Conservation (phyloP, 1,139 yeast genomes). For the Yamadazyma sp. region DNA sequence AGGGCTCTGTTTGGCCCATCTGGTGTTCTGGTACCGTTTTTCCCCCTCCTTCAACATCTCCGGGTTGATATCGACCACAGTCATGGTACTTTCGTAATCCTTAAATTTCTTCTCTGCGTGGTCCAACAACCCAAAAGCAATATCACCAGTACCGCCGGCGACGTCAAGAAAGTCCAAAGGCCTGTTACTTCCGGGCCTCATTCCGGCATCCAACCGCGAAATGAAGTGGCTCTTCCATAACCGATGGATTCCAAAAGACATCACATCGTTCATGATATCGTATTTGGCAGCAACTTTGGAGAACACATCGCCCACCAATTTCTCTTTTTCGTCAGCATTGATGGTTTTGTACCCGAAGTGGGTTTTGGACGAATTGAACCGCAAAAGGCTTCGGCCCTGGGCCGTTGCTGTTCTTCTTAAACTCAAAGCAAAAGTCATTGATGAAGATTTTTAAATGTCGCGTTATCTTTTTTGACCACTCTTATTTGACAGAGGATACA, state of each 20-base stretch:
- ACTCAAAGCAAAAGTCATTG: background rate
- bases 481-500: background rate
- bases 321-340: conserved; percentile 77
- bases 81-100: conserved; percentile 78
- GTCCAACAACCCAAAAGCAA: conserved; percentile 91
- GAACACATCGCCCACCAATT: conserved; percentile 84
- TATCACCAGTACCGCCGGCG: conserved; percentile 99
- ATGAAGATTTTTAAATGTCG: background rate
- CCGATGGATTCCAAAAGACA: conserved; percentile 94
- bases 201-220: conserved; percentile 86
- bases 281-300: conserved; percentile 93
- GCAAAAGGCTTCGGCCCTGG: conserved; percentile 18
- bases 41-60: conserved; percentile 96
- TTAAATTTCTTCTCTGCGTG: conserved; percentile 81
- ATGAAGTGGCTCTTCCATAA: conserved; percentile 94
- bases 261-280: conserved; percentile 96
- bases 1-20: conserved; percentile 50
- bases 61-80: conserved; percentile 90
- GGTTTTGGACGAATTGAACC: conserved; percentile 4
- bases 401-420: conserved; percentile 56
- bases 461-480: background rate
- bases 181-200: conserved; percentile 75
- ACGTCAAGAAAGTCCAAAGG: conserved; percentile 91
- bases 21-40: conserved; percentile 57
- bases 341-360: conserved; percentile 94